Evolutionary conservation across 2,329 filamentous ascomycete species (phyloP).

Genomic region (Epichloe glyceriae): DNA sequence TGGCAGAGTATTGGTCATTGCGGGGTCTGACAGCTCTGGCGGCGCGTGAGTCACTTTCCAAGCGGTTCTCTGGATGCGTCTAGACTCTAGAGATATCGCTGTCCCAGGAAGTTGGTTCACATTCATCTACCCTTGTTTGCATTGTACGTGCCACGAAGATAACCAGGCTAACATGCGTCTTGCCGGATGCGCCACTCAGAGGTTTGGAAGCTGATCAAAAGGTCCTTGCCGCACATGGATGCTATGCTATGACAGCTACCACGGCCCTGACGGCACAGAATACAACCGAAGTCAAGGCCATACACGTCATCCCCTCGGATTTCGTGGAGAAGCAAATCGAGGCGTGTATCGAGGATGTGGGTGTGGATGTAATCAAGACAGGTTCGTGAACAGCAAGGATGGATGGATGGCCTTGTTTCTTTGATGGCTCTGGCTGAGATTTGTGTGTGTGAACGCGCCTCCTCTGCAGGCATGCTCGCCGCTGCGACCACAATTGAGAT

Average conservation of each 20-base stretch:
- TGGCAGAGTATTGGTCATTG: slow-evolving; percentile 61
- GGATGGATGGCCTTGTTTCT: too few relatives aligned
- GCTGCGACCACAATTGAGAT: slow-evolving; percentile 24
- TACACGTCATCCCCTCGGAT: slow-evolving; percentile 63
- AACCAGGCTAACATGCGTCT: not conserved
- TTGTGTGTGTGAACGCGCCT: too few relatives aligned
- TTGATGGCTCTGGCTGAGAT: not conserved
- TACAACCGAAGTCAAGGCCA: slow-evolving; percentile 68
- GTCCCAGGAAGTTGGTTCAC: too few relatives aligned
- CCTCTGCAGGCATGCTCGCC: slow-evolving; percentile 24
- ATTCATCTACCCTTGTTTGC: not conserved
- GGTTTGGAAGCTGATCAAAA: slow-evolving; percentile 95
- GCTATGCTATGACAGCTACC: slow-evolving; percentile 92
- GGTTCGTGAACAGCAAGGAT: slow-evolving; percentile 36
- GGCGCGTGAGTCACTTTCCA: slow-evolving; percentile 50
- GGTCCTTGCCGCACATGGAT: slow-evolving; percentile 80
- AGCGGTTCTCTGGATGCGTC: too few relatives aligned
- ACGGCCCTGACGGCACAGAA: slow-evolving; percentile 95
- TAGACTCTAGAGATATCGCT: too few relatives aligned
- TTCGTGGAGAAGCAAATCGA: slow-evolving; percentile 82
- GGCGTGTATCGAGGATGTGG: slow-evolving; percentile 71
- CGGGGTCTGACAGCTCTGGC: slow-evolving; percentile 81
- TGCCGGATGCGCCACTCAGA: slow-evolving; percentile 30
- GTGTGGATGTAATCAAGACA: slow-evolving; percentile 82
- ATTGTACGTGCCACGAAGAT: too few relatives aligned